These are phyloP conservation scores for Penicillium steckii DNA, from an alignment of 495 filamentous ascomycete species.

Conservation along the genomic window DNA sequence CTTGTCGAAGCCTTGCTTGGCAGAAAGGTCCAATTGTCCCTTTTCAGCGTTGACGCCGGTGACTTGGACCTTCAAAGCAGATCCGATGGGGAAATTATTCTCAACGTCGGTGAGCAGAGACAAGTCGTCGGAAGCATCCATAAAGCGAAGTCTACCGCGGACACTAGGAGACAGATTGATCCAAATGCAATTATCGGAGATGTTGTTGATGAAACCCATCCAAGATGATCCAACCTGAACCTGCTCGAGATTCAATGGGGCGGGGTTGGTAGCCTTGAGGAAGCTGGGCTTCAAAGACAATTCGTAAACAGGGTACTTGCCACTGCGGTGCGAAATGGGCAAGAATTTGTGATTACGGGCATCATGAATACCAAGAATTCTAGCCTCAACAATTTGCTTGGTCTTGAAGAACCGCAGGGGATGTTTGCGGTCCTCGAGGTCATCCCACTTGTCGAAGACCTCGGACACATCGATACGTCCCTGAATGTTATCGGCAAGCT, in stretches of 20 bases:
- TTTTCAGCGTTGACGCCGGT: constrained; percentile 69
- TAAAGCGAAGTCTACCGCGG: constrained; percentile 72
- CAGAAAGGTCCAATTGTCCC: constrained; percentile 78
- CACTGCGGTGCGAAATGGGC: constrained; percentile 79
- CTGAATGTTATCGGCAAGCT: constrained; percentile 84
- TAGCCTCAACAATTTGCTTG: constrained; percentile 69
- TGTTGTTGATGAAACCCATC: constrained; percentile 87
- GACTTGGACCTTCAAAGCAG: constrained; percentile 76
- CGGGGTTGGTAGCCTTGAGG: constrained; percentile 51
- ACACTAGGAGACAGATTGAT: constrained; percentile 89
- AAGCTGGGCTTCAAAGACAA: constrained; percentile 79
- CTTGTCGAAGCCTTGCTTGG: constrained; percentile 54
- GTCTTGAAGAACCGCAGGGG: constrained; percentile 70
- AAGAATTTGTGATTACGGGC: constrained; percentile 87
- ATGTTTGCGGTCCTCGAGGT: constrained; percentile 75
- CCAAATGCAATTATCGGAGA: constrained; percentile 75
- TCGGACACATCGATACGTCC: constrained; percentile 90
- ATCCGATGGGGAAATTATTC: constrained; percentile 86
- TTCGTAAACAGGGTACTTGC: constrained; percentile 79
- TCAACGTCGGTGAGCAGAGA: constrained; percentile 70
- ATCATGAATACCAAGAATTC: constrained; percentile 85
- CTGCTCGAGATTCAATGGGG: constrained; percentile 68
- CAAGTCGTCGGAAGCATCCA: constrained; percentile 85
- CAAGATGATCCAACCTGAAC: constrained; percentile 66
- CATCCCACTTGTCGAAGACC: constrained; percentile 81